phyloP scores from a whole-genome alignment of 495 filamentous ascomycete genomes.

The Penicillium argentinense region DNA sequence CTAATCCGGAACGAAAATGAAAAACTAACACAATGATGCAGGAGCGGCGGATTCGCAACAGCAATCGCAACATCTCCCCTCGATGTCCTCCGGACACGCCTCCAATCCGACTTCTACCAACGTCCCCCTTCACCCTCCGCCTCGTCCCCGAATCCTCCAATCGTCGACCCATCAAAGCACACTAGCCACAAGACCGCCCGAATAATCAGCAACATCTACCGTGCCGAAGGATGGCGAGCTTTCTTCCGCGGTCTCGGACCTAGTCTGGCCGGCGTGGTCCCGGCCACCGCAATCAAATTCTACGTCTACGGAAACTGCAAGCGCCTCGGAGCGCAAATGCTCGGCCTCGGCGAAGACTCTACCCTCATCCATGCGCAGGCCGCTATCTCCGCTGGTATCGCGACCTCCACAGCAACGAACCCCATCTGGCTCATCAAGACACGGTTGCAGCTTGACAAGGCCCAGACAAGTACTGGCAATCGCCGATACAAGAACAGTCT shows the following conservation, averaged over 20 bases:
- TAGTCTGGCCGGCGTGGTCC: conserved; percentile 83
- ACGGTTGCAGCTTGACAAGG: conserved; percentile 80
- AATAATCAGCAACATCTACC: conserved; percentile 75
- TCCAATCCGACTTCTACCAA: conserved; percentile 90
- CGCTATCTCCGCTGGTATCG: conserved; percentile 71
- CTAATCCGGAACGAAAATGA: background rate
- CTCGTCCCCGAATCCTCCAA: conserved; percentile 23
- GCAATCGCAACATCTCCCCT: conserved; percentile 80
- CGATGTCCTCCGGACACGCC: conserved; percentile 83
- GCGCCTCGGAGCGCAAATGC: conserved; percentile 63
- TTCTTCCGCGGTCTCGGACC: conserved; percentile 89
- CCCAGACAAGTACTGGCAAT: conserved; percentile 52
- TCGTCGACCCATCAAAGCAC: conserved; percentile 47
- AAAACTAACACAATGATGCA: conserved; percentile 30
- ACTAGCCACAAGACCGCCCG: conserved; percentile 77
- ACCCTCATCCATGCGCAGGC: conserved; percentile 71
- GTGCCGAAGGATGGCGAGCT: conserved; percentile 74
- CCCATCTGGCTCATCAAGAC: conserved; percentile 95
- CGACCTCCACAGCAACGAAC: conserved; percentile 83
- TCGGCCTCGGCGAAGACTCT: conserved; percentile 65
- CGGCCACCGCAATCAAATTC: conserved; percentile 85
- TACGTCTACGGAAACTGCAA: conserved; percentile 89
- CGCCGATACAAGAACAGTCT: conserved; percentile 78
- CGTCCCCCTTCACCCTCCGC: conserved; percentile 39
- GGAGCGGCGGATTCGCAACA: conserved; percentile 81